phyloP scores from a whole-genome alignment of 179 eudicot species.

The Silene coronaria region DNA sequence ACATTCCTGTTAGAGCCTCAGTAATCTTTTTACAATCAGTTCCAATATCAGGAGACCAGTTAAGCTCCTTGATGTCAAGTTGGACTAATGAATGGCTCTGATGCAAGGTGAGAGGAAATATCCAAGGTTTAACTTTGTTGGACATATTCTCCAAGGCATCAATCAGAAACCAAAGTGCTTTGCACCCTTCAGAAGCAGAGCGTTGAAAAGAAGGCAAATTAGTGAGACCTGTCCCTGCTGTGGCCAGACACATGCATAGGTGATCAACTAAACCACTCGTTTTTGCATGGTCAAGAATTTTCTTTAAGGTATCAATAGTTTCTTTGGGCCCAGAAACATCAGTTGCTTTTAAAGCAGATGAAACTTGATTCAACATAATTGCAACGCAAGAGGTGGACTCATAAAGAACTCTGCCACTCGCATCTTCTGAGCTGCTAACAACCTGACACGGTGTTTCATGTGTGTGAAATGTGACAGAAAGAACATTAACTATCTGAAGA shows the following conservation, averaged over 20 bases:
- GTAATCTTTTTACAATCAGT: conserved; percentile 51
- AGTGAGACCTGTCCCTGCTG: conserved; percentile 75
- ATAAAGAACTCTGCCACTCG: conserved; percentile 65
- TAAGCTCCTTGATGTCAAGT: conserved; percentile 48
- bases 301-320: conserved; percentile 40
- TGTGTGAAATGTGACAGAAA: conserved; percentile 12
- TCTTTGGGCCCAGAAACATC: conserved; percentile 29
- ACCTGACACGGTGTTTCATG: conserved; percentile 42
- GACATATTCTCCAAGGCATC: conserved; percentile 61
- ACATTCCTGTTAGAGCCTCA: conserved; percentile 57
- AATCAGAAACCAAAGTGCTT: conserved; percentile 71
- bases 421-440: conserved; percentile 46
- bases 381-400: conserved; percentile 81
- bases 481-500: not conserved
- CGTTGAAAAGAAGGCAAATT: conserved; percentile 75
- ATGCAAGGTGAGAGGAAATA: conserved; percentile 62
- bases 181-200: conserved; percentile 87
- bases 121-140: conserved; percentile 32
- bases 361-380: conserved; percentile 60
- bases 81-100: conserved; percentile 48
- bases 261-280: conserved; percentile 57
- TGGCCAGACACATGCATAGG: conserved; percentile 58
- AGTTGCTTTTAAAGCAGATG: conserved; percentile 58
- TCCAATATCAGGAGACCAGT: conserved; percentile 36
- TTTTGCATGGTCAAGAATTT: conserved; percentile 78